These are phyloP conservation scores for Saccharomyces mikatae DNA, from an alignment of 805 yeast species.

Conservation along the genomic window DNA sequence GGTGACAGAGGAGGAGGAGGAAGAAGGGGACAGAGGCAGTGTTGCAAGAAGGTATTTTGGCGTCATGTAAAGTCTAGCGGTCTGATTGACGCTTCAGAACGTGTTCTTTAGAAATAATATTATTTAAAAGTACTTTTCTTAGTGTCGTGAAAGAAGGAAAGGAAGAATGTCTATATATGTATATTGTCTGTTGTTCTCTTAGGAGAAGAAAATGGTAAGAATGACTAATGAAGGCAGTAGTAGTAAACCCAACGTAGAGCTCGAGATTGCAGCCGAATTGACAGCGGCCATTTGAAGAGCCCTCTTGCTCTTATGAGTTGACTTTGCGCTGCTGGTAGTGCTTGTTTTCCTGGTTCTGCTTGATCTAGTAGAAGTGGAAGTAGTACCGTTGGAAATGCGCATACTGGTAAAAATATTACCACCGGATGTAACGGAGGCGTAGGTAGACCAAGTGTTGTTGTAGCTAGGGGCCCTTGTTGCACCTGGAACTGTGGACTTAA, in stretches of 20 bases:
- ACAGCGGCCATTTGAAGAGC: neutral
- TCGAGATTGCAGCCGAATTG: neutral
- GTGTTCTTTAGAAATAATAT: neutral
- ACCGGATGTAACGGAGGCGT: conserved; percentile 16
- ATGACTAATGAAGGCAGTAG: neutral
- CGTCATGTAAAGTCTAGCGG: neutral
- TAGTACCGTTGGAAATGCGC: neutral
- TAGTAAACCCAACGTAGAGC: neutral
- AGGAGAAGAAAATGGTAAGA: neutral
- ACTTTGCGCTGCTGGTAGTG: neutral
- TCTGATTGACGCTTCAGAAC: neutral
- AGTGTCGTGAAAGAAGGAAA: neutral
- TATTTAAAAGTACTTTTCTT: neutral
- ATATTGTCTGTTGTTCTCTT: neutral
- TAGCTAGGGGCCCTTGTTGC: conserved; percentile 41
- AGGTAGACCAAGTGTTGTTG: conserved; percentile 35
- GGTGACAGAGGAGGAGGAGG: neutral
- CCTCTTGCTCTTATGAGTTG: neutral
- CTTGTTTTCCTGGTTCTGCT: neutral
- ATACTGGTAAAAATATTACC: conserved; percentile 22
- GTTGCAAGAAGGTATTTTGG: neutral
- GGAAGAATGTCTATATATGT: neutral
- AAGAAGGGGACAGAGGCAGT: neutral
- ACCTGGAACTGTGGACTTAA: conserved; percentile 39
- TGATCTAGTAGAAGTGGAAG: neutral